Percentiles rank a stretch among this genome's conserved stretches.
Conservation (phyloP, 306 rosid genomes). For the Inga laurina region DNA sequence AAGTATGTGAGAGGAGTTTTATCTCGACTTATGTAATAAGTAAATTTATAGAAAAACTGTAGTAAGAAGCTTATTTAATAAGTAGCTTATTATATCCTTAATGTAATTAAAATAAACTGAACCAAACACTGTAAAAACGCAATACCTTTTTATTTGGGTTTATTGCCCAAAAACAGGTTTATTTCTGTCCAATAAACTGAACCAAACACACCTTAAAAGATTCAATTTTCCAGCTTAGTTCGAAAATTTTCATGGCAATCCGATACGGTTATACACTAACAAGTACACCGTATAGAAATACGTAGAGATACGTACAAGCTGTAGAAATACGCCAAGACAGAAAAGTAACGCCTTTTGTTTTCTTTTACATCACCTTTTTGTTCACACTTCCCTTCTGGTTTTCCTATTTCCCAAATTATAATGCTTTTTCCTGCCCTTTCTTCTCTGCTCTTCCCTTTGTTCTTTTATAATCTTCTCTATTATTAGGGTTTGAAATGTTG, state of each 20-base stretch:
- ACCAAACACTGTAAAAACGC: too few species aligned
- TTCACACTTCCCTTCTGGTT: constrained; percentile 4
- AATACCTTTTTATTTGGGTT: too few species aligned
- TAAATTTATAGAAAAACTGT: too few species aligned
- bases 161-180: too few species aligned
- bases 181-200: too few species aligned
- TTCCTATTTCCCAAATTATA: background rate
- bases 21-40: too few species aligned
- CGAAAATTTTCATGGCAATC: background rate
- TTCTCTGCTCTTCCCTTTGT: background rate
- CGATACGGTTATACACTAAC: background rate
- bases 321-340: background rate
- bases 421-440: background rate
- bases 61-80: too few species aligned
- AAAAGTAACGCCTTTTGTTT: background rate
- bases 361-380: background rate
- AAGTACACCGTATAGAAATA: background rate
- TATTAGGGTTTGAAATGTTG: constrained; percentile 90
- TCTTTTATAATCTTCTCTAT: constrained; percentile 1
- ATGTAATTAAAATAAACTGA: too few species aligned
- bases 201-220: background rate
- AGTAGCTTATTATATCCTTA: too few species aligned
- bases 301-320: background rate
- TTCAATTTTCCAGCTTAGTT: background rate
- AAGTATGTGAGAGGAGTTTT: too few species aligned